Base-by-base conservation (phyloP, 2,329 filamentous ascomycete genomes). In the Pyrenophora graminea region DNA sequence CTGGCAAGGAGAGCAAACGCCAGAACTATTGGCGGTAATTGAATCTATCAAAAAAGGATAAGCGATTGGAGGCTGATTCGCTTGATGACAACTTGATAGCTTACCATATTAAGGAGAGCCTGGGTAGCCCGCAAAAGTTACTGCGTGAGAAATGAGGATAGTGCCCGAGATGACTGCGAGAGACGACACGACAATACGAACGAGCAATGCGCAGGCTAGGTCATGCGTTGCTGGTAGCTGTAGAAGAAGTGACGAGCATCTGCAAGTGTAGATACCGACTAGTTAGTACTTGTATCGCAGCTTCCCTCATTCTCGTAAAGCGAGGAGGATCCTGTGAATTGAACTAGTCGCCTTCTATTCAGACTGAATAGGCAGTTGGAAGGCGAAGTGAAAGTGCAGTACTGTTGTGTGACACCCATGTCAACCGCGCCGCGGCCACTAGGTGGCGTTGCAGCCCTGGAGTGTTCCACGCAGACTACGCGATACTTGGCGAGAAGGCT, bases 71-170 rank as follows among this genome's bases (percentile, higher is more conserved):
- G 18, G 34, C 30, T 1, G n/a, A 9, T 12, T 27, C 42, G 45
- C 33, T 34, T 4, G 36, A 21, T 25, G 23, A 15, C 10, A 30
- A 27, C 10, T 17, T 18, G 33, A 25, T 21, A 23, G 21, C 49
- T 43, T 52, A 52, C 49, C 49, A 52, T 52, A 33, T 39, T 42
- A 41, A 19, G 34, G 31, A 15, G 19, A 39, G 27, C 37, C 37
- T 41, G 37, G 32, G 39, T 40, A 49, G 39, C 48, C 23, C 50
- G 45, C 33, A 51, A 19, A 33, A 17, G 18, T 46, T 58, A 54
- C 51, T 40, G 49, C 53, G 55, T 62, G 53, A 44, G 47, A 48
- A 48, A 51, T 56, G 46, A 53, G 45, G 27, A 55, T 51, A 59
- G 48, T 43, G 47, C 40, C 34, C 39, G 47, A 19, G 19, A 21